phyloP scores from a whole-genome alignment of 208 protist species.

The Leishmania braziliensis region DNA sequence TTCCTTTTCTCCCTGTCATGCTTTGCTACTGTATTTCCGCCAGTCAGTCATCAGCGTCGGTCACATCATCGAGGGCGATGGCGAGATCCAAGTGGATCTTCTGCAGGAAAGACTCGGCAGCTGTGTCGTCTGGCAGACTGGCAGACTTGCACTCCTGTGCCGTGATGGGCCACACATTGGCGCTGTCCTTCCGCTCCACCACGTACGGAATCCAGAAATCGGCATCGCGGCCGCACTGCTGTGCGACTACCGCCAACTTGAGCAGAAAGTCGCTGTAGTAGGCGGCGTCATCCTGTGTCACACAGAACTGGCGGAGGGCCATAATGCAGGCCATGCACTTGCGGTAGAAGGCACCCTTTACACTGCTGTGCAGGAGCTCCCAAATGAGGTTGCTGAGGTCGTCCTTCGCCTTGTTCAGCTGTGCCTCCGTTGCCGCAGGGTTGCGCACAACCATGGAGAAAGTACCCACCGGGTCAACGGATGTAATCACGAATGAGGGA shows the following conservation, averaged over 20 bases:
- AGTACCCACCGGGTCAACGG: conserved; percentile 46
- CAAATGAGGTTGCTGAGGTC: conserved; percentile 63
- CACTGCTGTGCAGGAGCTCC: conserved; percentile 62
- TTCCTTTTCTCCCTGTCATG: not conserved
- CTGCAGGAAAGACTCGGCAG: conserved; percentile 36
- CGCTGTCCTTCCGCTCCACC: not conserved
- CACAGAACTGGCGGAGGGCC: conserved; percentile 69
- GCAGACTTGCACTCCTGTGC: conserved; percentile 41
- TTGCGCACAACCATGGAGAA: conserved; percentile 44
- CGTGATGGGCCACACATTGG: conserved; percentile 43
- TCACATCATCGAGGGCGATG: conserved; percentile 10
- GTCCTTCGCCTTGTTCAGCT: conserved; percentile 52
- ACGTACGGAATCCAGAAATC: conserved; percentile 40
- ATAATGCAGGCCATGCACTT: conserved; percentile 73
- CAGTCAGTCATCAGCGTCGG: conserved; percentile 39
- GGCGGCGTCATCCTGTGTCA: conserved; percentile 57
- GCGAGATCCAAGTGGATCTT: conserved; percentile 18
- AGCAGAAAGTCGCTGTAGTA: conserved; percentile 80
- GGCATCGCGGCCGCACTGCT: conserved; percentile 32
- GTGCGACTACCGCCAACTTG: conserved; percentile 50
- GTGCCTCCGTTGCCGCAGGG: conserved; percentile 17
- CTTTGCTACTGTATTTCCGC: conserved; percentile 23
- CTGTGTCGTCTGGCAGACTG: conserved; percentile 27
- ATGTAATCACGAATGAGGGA: conserved; percentile 22
- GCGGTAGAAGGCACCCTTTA: conserved; percentile 61